These are phyloP conservation scores for Rhinocladiella similis DNA, from an alignment of 2,329 filamentous ascomycete species.

Conservation along the genomic window DNA sequence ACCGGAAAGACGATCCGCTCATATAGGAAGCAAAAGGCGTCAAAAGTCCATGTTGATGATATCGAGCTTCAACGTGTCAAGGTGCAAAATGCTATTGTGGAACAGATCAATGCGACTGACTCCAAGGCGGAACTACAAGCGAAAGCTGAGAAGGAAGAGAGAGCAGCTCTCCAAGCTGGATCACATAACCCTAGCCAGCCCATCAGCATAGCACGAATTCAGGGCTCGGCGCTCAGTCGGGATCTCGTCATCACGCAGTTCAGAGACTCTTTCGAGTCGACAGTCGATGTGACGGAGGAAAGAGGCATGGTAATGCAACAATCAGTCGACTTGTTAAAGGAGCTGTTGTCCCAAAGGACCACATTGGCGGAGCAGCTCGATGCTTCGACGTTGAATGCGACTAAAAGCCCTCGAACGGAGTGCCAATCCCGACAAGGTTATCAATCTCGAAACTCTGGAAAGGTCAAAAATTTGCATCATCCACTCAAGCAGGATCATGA, in stretches of 20 bases:
- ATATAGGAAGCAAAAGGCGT: neutral
- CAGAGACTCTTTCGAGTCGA: neutral
- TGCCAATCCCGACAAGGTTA: too few species aligned
- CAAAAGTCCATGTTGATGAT: neutral
- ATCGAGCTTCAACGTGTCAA: neutral
- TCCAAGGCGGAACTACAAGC: conserved; percentile 1
- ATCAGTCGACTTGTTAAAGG: conserved; percentile 1
- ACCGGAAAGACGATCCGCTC: conserved; percentile 6
- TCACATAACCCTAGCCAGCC: neutral
- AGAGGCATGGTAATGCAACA: neutral
- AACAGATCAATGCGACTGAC: conserved; percentile 3
- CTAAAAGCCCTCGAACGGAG: too few species aligned
- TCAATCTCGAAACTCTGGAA: too few species aligned
- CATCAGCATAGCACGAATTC: neutral
- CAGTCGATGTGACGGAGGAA: neutral
- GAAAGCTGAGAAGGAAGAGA: conserved; percentile 5
- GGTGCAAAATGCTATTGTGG: conserved; percentile 8
- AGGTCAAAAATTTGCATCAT: too few species aligned
- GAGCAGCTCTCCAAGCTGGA: neutral
- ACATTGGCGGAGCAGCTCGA: neutral
- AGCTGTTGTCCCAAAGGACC: conserved; percentile 7
- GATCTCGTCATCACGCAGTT: neutral
- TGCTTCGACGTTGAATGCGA: neutral
- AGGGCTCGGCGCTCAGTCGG: neutral
- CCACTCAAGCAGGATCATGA: too few species aligned